Percentiles rank a stretch among this genome's conserved stretches.
These are phyloP conservation scores for Sarocladiaceae sp. DNA, from an alignment of 2,329 filamentous ascomycete genomes.

Conservation along the genomic window DNA sequence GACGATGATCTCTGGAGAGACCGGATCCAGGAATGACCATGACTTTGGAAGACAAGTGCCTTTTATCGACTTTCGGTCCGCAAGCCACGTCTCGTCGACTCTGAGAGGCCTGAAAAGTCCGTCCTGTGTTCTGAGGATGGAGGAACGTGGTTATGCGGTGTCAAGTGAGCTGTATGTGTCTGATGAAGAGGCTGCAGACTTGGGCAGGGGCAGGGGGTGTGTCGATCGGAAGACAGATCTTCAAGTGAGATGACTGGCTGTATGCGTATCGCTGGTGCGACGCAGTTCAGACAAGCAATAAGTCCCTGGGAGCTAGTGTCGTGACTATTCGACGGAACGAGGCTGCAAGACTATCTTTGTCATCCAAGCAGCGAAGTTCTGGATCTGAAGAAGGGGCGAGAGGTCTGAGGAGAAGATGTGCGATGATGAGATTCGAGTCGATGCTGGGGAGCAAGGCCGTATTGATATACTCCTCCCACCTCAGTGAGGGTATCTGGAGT, in stretches of 20 bases:
- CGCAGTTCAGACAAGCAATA: background rate
- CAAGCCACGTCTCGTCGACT: too few relatives aligned
- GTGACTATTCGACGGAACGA: background rate
- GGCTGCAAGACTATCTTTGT: background rate
- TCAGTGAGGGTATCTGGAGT: too few relatives aligned
- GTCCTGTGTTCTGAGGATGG: background rate
- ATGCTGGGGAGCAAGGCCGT: too few relatives aligned
- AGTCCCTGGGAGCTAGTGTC: background rate
- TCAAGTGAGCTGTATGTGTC: background rate
- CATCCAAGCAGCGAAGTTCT: too few relatives aligned
- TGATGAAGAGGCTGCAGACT: background rate
- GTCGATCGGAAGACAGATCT: background rate
- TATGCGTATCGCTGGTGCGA: background rate
- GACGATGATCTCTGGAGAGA: background rate
- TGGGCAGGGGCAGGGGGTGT: constrained; percentile 1
- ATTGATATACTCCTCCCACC: too few relatives aligned
- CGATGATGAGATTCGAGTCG: background rate
- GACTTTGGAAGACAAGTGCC: background rate
- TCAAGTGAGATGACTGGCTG: background rate
- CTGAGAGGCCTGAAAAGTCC: background rate
- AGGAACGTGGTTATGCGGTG: background rate
- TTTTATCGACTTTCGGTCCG: too few relatives aligned
- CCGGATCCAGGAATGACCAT: background rate
- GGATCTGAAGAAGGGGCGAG: background rate
- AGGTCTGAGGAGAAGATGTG: background rate